phyloP scores from a whole-genome alignment of 2,329 filamentous ascomycete genomes.

The Cladosporium austrohemisphaericum region DNA sequence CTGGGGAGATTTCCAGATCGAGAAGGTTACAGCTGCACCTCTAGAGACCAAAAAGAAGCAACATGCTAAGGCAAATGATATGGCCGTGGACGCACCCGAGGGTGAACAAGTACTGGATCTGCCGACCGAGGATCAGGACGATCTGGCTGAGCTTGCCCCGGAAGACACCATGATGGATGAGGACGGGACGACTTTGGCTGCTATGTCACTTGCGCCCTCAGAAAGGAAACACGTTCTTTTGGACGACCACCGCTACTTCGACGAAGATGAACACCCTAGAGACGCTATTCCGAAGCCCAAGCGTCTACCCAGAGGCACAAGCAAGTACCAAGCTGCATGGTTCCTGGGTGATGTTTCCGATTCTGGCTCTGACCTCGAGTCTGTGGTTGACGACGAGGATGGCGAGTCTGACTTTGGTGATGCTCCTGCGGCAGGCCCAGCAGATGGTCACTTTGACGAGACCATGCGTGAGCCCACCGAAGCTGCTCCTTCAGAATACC shows the following conservation, averaged over 20 bases:
- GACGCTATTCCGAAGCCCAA: slow-evolving; percentile 61
- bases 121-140: slow-evolving; percentile 76
- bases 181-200: slow-evolving; percentile 42
- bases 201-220: slow-evolving; percentile 46
- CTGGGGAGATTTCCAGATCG: slow-evolving; percentile 90
- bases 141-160: slow-evolving; percentile 77
- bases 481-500: slow-evolving; percentile 75
- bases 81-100: slow-evolving; percentile 62
- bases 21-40: slow-evolving; percentile 78
- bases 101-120: slow-evolving; percentile 60
- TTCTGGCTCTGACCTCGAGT: slow-evolving; percentile 79
- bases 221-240: slow-evolving; percentile 78
- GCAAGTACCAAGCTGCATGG: slow-evolving; percentile 92
- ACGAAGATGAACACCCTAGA: slow-evolving; percentile 68
- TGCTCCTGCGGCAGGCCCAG: slow-evolving; percentile 58
- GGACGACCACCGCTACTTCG: slow-evolving; percentile 97
- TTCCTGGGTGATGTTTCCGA: slow-evolving; percentile 78
- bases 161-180: slow-evolving; percentile 80
- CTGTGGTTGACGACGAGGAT: slow-evolving; percentile 56
- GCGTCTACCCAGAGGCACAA: slow-evolving; percentile 83
- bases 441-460: slow-evolving; percentile 64
- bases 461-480: slow-evolving; percentile 54
- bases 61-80: slow-evolving; percentile 50
- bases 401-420: slow-evolving; percentile 51
- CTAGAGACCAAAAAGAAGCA: slow-evolving; percentile 54